Base-by-base conservation (phyloP, 208 protist species). In the Leishmania tarentolae region DNA sequence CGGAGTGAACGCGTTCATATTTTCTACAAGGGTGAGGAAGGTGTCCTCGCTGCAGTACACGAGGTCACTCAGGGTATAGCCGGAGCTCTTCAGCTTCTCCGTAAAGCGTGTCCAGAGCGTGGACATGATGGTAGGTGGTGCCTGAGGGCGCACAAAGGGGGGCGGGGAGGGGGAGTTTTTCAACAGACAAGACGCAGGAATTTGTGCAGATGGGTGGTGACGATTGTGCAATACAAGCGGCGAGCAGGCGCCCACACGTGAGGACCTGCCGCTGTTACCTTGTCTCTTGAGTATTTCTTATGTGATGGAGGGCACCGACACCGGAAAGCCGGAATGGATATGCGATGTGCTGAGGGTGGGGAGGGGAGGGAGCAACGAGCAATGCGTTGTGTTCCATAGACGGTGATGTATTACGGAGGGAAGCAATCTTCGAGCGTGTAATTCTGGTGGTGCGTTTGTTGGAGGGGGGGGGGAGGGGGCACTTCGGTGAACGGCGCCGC, bases 11-110 rank as follows among this genome's bases (percentile, higher is more conserved):
- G 80, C 79, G 72, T 85, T 85, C 77, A 93, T 76, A 77, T 95
- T 89, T 73, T 90, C 84, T 0, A 81, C 90, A 74, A 93, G 87
- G 57, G 88, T 82, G 65, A 88, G 79, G 75, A 95, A 93, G n/a
- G 92, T 83, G 70, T 87, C 86, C 17, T 93, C 90, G 68, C 83
- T 91, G 89, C 89, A 93, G 78, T 86, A 87, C 2, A 78, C 68
- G 17, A 95, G 79, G 76, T 95, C 92, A 50, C 87, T 86, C 4
- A 90, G 73, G 21, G 88, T 90, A 83, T 93, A 95, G 75, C 92
- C 92, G 46, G 88, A 80, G 35, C 83, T 72, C 53, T 77, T 86
- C 46, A 95, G 83, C 85, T 86, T 85, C 17, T 85, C 83, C 4
- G 79, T 83, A 79, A 95, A 95, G 37, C 82, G 61, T 4, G 71